These are phyloP conservation scores for Cystobasidium slooffiae DNA, from an alignment of 1,284 basidiomycete genomes.

Conservation along the genomic window DNA sequence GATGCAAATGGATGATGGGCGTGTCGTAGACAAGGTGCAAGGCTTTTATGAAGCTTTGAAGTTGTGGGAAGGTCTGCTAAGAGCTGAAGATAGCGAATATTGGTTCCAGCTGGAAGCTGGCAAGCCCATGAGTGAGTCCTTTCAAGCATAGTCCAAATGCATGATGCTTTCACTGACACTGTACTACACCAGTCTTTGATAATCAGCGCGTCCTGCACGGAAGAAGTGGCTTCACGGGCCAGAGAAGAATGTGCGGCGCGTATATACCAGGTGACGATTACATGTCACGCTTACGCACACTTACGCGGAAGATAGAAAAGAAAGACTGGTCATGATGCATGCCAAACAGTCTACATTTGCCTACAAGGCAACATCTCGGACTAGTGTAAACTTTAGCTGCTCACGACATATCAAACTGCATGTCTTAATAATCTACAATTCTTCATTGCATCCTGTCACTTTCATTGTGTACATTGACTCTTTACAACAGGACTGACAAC, in stretches of 20 bases:
- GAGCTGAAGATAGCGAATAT: conserved; percentile 80
- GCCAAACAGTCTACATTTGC: background rate
- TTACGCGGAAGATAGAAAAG: conserved; percentile 19
- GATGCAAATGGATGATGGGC: conserved; percentile 11
- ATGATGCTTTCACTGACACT: background rate
- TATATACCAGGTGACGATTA: conserved; percentile 93
- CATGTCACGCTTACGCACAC: conserved; percentile 44
- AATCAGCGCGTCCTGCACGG: conserved; percentile 96
- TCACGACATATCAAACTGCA: no score
- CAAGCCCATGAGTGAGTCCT: conserved; percentile 66
- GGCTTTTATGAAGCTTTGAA: conserved; percentile 79
- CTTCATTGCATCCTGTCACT: no score
- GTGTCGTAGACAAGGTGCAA: conserved; percentile 48
- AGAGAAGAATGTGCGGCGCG: conserved; percentile 88
- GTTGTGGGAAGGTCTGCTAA: conserved; percentile 75
- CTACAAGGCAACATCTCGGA: background rate
- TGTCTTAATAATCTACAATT: no score
- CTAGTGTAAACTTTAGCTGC: background rate
- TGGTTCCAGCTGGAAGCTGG: conserved; percentile 88
- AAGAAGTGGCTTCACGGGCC: conserved; percentile 82
- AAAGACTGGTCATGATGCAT: conserved; percentile 19
- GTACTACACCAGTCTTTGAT: conserved; percentile 66
- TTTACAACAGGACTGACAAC: no score
- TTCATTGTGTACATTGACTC: no score
- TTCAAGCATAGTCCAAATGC: background rate